A percentile compares a stretch with the other conserved stretches of the same genome.
Evolutionary conservation across 2,329 filamentous ascomycete species (phyloP).

Genomic region (Cordyceps tenuipes): DNA sequence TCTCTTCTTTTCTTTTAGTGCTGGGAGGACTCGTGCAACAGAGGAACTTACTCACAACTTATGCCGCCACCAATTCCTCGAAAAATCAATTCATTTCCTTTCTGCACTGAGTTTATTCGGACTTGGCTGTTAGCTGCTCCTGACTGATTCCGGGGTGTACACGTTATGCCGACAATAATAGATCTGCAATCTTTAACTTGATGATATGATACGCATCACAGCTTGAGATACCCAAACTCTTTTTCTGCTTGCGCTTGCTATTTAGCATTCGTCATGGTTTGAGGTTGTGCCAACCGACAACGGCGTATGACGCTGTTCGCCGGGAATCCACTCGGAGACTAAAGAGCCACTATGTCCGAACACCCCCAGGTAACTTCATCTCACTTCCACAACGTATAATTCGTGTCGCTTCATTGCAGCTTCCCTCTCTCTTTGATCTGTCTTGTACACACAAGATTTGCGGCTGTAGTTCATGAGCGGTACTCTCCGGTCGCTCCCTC

Average conservation of each 20-base stretch:
- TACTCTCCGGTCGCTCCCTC: not conserved
- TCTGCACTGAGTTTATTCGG: too few relatives aligned
- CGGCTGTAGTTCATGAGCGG: not conserved
- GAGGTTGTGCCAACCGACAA: not conserved
- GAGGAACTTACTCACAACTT: not conserved
- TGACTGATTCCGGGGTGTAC: too few relatives aligned
- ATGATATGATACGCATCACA: too few relatives aligned
- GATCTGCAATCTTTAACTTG: too few relatives aligned
- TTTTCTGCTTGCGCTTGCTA: too few relatives aligned
- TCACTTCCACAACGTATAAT: not conserved
- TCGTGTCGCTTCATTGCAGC: not conserved
- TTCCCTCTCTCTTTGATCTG: not conserved
- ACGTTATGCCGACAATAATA: too few relatives aligned
- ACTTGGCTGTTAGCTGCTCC: too few relatives aligned
- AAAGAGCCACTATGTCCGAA: not conserved
- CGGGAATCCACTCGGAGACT: constrained; percentile 2
- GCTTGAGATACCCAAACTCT: not conserved
- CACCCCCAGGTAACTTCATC: not conserved
- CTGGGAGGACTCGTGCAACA: not conserved
- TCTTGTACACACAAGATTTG: not conserved
- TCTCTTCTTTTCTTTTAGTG: not conserved
- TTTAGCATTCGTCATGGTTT: not conserved
- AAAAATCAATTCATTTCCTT: too few relatives aligned
- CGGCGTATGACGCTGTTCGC: constrained; percentile 4
- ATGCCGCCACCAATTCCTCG: not conserved